phyloP scores from a whole-genome alignment of 805 yeast species.

The Wickerhamiella cacticola region DNA sequence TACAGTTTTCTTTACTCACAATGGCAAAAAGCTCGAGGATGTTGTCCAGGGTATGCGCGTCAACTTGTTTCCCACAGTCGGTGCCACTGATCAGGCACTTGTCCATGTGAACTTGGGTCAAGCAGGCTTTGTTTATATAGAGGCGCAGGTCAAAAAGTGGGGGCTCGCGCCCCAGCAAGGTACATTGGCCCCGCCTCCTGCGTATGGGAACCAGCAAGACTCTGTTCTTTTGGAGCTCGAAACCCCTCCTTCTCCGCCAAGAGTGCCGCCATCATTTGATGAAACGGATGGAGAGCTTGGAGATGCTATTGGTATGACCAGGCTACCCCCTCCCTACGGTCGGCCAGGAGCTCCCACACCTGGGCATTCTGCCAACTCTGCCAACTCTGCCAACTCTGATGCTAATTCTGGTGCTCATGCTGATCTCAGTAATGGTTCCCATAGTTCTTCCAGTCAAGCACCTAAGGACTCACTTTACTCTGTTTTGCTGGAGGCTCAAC shows the following conservation, averaged over 20 bases:
- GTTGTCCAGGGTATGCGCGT: constrained; percentile 59
- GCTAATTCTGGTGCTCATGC: neutral
- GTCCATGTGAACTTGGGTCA: constrained; percentile 87
- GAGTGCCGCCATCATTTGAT: constrained; percentile 11
- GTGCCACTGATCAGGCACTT: constrained; percentile 69
- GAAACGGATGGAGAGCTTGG: constrained; percentile 3
- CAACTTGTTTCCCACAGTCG: constrained; percentile 76
- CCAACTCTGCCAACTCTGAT: neutral
- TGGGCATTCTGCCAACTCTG: neutral
- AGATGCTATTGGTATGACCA: constrained; percentile 11
- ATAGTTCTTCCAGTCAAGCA: neutral
- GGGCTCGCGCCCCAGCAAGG: constrained; percentile 90
- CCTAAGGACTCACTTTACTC: neutral
- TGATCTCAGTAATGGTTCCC: neutral
- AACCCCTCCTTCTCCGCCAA: constrained; percentile 6
- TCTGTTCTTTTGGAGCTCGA: constrained; percentile 57
- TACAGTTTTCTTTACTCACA: constrained; percentile 82
- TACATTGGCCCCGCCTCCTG: constrained; percentile 83
- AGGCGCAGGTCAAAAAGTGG: constrained; percentile 91
- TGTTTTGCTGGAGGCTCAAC: neutral
- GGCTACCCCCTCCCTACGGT: constrained; percentile 14
- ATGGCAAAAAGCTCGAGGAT: constrained; percentile 83
- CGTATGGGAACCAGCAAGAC: constrained; percentile 66
- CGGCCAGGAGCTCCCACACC: neutral
- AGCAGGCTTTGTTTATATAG: constrained; percentile 78